Evolutionary conservation across 1,284 basidiomycete species (phyloP).

Genomic region (Malassezia nana): DNA sequence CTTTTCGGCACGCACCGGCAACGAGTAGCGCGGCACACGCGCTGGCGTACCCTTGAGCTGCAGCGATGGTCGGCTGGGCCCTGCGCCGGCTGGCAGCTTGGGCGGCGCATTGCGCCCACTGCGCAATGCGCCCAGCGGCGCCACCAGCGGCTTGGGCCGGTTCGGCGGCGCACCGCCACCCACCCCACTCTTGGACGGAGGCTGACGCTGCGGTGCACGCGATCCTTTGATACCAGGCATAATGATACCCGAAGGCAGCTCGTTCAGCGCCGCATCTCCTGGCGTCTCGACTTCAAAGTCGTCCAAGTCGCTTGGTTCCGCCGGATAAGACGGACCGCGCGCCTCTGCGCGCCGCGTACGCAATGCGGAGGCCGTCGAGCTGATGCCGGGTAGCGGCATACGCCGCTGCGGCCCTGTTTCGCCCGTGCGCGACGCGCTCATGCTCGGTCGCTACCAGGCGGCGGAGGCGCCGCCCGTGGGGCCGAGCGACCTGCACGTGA

Average conservation of each 20-base stretch:
- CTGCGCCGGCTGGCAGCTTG: conserved; percentile 14
- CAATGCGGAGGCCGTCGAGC: conserved; percentile 38
- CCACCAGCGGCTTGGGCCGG: neutral
- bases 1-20: conserved; percentile 45
- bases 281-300: conserved; percentile 38
- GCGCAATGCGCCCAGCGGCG: conserved; percentile 4
- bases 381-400: conserved; percentile 37
- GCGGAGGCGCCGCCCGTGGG: neutral
- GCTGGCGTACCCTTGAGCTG: conserved; percentile 43
- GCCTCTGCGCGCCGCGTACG: conserved; percentile 26
- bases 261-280: conserved; percentile 28
- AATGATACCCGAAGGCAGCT: conserved; percentile 28
- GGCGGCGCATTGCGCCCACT: conserved; percentile 7
- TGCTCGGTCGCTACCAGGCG: conserved; percentile 8
- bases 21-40: conserved; percentile 39
- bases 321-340: neutral
- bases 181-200: conserved; percentile 7
- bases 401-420: conserved; percentile 1
- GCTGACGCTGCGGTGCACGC: conserved; percentile 9
- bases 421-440: conserved; percentile 1
- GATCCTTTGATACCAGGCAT: conserved; percentile 23
- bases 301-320: conserved; percentile 20
- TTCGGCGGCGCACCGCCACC: neutral
- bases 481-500: neutral
- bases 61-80: neutral